These are phyloP conservation scores for Tolypocladium inflatum DNA, from an alignment of 2,329 filamentous ascomycete species.

Conservation along the genomic window DNA sequence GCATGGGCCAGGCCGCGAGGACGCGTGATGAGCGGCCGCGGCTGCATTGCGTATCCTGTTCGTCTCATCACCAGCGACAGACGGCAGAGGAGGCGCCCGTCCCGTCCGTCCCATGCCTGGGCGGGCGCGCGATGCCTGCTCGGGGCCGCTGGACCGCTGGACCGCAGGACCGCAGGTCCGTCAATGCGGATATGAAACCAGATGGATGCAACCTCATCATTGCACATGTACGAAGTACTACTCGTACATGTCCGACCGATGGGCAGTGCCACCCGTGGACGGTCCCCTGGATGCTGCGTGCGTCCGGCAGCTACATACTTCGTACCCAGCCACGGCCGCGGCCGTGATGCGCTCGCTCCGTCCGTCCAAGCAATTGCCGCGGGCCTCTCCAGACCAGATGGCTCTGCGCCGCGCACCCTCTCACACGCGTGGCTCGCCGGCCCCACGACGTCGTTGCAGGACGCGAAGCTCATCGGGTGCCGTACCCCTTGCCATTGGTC, in stretches of 20 bases:
- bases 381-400: background rate
- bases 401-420: background rate
- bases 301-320: too few relatives aligned
- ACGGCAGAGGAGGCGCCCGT: background rate
- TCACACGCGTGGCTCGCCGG: background rate
- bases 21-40: background rate
- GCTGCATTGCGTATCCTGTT: background rate
- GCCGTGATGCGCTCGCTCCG: background rate
- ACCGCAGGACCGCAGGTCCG: background rate
- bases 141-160: background rate
- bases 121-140: background rate
- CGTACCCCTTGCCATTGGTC: background rate
- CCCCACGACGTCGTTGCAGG: background rate
- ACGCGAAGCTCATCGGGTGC: background rate
- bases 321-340: background rate
- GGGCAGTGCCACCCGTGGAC: background rate
- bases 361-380: background rate
- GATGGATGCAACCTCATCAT: background rate
- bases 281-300: background rate
- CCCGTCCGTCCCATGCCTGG: background rate
- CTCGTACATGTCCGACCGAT: background rate
- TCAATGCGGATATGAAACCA: background rate
- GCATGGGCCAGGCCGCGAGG: background rate
- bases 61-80: background rate
- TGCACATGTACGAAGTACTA: too few relatives aligned